Conservation (phyloP, 2,329 filamentous ascomycete genomes). For the Colletotrichum sp. region DNA sequence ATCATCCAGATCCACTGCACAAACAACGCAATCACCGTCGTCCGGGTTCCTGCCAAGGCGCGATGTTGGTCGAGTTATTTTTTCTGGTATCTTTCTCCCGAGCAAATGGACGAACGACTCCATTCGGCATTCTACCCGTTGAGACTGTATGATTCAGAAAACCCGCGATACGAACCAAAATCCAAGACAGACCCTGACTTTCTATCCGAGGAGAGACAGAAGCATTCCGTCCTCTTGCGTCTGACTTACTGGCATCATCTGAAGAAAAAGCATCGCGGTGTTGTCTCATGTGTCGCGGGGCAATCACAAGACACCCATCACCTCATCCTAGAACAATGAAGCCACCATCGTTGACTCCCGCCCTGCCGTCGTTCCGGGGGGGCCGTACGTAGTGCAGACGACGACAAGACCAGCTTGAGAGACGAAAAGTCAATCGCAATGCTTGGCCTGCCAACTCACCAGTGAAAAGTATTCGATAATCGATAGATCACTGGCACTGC, state of each 20-base stretch:
- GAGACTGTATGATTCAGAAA: neutral
- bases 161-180: neutral
- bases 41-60: conserved; percentile 8
- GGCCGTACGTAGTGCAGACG: neutral
- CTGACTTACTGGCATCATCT: neutral
- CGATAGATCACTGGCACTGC: neutral
- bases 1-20: neutral
- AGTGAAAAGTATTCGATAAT: neutral
- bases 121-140: neutral
- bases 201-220: neutral
- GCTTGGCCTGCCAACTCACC: neutral
- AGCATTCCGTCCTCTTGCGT: neutral
- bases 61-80: neutral
- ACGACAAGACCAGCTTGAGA: neutral
- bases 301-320: neutral
- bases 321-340: neutral
- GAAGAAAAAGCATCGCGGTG: neutral
- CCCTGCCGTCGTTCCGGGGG: neutral
- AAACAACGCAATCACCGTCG: neutral
- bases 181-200: neutral
- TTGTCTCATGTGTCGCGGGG: neutral
- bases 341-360: neutral
- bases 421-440: conserved; percentile 3
- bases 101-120: neutral
- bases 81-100: neutral